phyloP scores from a whole-genome alignment of 1,284 basidiomycete genomes.

The Stereum hirsutum region DNA sequence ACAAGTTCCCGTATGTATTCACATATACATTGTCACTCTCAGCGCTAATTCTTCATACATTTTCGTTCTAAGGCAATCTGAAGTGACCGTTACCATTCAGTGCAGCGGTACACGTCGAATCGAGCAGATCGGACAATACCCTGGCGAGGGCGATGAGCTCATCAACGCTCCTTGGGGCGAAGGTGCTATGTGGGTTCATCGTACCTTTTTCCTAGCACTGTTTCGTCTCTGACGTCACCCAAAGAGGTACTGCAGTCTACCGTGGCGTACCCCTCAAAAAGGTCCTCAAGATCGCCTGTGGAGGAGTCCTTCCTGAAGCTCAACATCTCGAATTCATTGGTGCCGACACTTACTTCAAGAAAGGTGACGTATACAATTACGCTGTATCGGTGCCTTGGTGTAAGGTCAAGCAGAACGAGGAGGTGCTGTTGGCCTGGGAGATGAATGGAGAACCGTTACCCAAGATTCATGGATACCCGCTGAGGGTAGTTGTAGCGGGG shows the following conservation, averaged over 20 bases:
- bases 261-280: slow-evolving; percentile 42
- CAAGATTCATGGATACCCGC: slow-evolving; percentile 45
- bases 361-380: slow-evolving; percentile 41
- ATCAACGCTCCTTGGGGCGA: slow-evolving; percentile 50
- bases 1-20: slow-evolving; percentile 33
- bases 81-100: slow-evolving; percentile 44
- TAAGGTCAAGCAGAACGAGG: slow-evolving; percentile 39
- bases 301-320: slow-evolving; percentile 37
- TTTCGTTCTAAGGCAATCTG: slow-evolving; percentile 26
- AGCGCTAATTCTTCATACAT: neutral
- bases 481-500: slow-evolving; percentile 45
- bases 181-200: slow-evolving; percentile 36
- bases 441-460: slow-evolving; percentile 49
- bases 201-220: neutral
- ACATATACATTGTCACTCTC: neutral
- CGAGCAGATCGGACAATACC: slow-evolving; percentile 44
- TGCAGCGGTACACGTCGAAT: slow-evolving; percentile 46
- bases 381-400: slow-evolving; percentile 45
- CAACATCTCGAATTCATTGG: slow-evolving; percentile 48
- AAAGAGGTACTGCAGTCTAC: slow-evolving; percentile 3
- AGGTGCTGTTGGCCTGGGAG: slow-evolving; percentile 49
- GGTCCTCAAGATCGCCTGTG: slow-evolving; percentile 42
- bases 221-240: neutral
- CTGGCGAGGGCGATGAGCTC: slow-evolving; percentile 49
- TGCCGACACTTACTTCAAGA: slow-evolving; percentile 54